Percentiles rank a stretch among this genome's conserved stretches.
These are phyloP conservation scores for Dunaliella sp. DNA, from an alignment of 139 green algal species.

Conservation along the genomic window DNA sequence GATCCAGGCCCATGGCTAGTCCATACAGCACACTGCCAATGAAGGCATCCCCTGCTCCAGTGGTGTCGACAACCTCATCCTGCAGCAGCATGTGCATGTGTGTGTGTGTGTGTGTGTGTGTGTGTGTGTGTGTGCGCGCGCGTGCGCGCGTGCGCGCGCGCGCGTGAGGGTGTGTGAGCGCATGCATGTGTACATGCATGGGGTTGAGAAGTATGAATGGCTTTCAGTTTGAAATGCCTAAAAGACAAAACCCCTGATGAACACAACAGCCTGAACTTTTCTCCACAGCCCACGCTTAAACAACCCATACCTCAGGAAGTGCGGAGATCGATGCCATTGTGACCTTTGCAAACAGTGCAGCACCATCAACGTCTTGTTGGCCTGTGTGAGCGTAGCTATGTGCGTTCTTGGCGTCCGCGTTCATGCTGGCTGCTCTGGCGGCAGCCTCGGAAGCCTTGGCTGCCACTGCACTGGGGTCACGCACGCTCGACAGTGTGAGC, in stretches of 20 bases:
- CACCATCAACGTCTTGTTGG: neutral
- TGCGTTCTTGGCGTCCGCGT: constrained; percentile 58
- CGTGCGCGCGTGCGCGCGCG: too few species aligned
- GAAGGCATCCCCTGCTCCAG: constrained; percentile 93
- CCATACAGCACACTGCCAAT: constrained; percentile 83
- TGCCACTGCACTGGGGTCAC: neutral
- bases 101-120: neutral
- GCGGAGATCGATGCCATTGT: constrained; percentile 32
- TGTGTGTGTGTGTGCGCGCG: too few species aligned
- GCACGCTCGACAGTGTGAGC: constrained; percentile 18
- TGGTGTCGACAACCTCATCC: constrained; percentile 81
- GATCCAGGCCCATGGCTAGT: constrained; percentile 52
- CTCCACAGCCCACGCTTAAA: too few species aligned
- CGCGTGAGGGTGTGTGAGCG: too few species aligned
- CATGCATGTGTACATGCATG: too few species aligned
- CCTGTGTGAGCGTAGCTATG: constrained; percentile 36
- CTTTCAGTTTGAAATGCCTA: too few species aligned
- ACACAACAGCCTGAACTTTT: too few species aligned
- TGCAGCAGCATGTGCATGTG: neutral
- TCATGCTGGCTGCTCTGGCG: constrained; percentile 53
- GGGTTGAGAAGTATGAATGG: too few species aligned
- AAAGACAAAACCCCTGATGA: too few species aligned
- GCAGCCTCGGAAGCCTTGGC: constrained; percentile 30
- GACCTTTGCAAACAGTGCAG: constrained; percentile 12
- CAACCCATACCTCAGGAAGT: constrained; percentile 38